Base-by-base conservation (phyloP, 768 basidiomycete species). In the Serpula lacrymans region DNA sequence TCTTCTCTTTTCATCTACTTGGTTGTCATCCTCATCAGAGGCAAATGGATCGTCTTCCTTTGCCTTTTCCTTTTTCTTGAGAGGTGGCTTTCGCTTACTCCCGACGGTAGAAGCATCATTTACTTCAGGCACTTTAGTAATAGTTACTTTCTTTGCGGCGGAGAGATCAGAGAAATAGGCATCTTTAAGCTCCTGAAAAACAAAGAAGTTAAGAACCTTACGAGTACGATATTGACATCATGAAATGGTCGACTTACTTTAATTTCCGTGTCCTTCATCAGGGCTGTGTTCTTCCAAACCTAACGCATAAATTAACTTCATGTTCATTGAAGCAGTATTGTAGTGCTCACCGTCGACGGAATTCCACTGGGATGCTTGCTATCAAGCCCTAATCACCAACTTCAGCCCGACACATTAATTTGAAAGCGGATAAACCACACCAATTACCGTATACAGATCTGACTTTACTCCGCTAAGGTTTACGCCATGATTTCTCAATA, bases 351-450 rank as follows among this genome's bases (percentile, higher is more conserved):
- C 45, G 85, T 86, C 17, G 85, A 81, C 28, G 71, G 75, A 37
- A 88, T 71, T 6, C 84, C 82, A 53, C 83, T 85, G 1, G 79
- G 58, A 54, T 88, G 86, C 53, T 88, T 88, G 59, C 84, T 86
- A 49, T 87, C 82, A 41, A 88, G 63, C 1, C 81, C 83, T 79
- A 50, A n/a, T 37, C 14, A 28, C 14, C 23, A 21, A 17, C 3
- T 24, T 1, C 13, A n/a, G 22, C 18, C 12, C 4, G 16, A 32
- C 18, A 32, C 13, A 31, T n/a, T 17, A 13, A 30, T 23, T 18
- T 17, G 13, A 6, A 22, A 24, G 31, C 12, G 7, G 12, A 41
- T 14, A 21, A 8, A 44, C n/a, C 58, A 27, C 52, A 80, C 82
- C 80, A 43, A 83, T 72, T 0, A 46, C 31, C 2, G 85, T 85